Conservation (phyloP, 1,284 basidiomycete species). For the Puccinia novopanici region DNA sequence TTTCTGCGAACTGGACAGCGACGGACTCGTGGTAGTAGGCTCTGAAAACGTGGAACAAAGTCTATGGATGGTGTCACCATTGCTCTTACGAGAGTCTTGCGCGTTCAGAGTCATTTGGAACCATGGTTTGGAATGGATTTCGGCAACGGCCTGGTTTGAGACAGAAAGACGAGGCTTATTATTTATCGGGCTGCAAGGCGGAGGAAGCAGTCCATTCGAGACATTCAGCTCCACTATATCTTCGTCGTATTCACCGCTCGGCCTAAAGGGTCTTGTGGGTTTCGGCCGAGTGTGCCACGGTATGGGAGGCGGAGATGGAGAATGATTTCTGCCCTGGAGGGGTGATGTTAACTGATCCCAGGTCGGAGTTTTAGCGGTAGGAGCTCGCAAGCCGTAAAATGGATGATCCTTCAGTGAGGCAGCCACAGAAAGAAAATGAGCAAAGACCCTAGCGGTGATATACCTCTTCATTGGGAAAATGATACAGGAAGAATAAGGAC, state of each 20-base stretch:
- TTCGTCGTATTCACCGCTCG: conserved; percentile 17
- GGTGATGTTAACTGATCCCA: conserved; percentile 4
- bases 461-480: not conserved
- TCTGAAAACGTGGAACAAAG: conserved; percentile 6
- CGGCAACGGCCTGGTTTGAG: not conserved
- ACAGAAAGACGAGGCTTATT: not conserved
- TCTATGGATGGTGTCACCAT: not conserved
- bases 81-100: not conserved
- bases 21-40: not conserved
- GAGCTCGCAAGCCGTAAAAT: not conserved
- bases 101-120: not conserved
- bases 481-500: not conserved
- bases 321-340: not conserved
- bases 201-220: not conserved
- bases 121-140: not conserved
- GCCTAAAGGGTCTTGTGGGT: conserved; percentile 7
- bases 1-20: not conserved
- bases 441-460: not conserved
- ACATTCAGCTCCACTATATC: conserved; percentile 12
- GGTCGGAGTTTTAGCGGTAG: not conserved
- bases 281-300: conserved; percentile 12
- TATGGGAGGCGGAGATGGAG: conserved; percentile 10
- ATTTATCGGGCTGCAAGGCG: not conserved
- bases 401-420: not conserved
- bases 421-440: not conserved